Conservation (phyloP, 1,139 yeast genomes). For the Diutina neorugosa region DNA sequence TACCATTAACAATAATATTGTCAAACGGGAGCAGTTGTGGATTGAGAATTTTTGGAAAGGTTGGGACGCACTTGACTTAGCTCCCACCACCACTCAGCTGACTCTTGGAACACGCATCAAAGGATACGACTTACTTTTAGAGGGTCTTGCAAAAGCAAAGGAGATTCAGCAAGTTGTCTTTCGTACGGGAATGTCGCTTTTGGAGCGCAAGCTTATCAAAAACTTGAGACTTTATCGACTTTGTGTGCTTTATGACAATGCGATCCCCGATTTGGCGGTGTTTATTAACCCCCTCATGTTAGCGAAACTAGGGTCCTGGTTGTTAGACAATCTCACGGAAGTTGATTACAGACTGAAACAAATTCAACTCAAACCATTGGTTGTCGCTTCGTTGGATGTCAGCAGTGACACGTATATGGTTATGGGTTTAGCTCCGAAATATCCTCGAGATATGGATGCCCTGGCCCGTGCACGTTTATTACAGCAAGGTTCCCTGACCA, state of each 20-base stretch:
- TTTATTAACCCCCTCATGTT: constrained; percentile 82
- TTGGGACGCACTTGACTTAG: constrained; percentile 76
- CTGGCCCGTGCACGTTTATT: constrained; percentile 27
- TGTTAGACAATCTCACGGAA: constrained; percentile 81
- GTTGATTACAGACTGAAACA: constrained; percentile 36
- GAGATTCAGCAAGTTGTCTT: constrained; percentile 75
- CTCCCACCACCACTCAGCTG: constrained; percentile 11
- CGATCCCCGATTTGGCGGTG: constrained; percentile 61
- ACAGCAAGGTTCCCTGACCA: constrained; percentile 20
- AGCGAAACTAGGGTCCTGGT: constrained; percentile 80
- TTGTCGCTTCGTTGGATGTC: constrained; percentile 74
- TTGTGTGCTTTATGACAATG: constrained; percentile 67
- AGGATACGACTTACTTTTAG: constrained; percentile 46
- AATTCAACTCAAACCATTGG: constrained; percentile 57
- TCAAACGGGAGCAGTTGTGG: constrained; percentile 59
- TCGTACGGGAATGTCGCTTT: constrained; percentile 75
- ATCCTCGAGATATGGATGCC: constrained; percentile 47
- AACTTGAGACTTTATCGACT: constrained; percentile 72
- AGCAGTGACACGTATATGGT: constrained; percentile 73
- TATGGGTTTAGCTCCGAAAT: constrained; percentile 80
- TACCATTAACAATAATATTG: constrained; percentile 28
- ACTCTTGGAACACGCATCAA: constrained; percentile 18
- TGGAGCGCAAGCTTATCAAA: constrained; percentile 72
- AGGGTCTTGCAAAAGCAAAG: constrained; percentile 75
- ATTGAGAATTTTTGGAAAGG: constrained; percentile 86